Conservation (phyloP, 306 rosid species). For the Vachellia pachyceras region DNA sequence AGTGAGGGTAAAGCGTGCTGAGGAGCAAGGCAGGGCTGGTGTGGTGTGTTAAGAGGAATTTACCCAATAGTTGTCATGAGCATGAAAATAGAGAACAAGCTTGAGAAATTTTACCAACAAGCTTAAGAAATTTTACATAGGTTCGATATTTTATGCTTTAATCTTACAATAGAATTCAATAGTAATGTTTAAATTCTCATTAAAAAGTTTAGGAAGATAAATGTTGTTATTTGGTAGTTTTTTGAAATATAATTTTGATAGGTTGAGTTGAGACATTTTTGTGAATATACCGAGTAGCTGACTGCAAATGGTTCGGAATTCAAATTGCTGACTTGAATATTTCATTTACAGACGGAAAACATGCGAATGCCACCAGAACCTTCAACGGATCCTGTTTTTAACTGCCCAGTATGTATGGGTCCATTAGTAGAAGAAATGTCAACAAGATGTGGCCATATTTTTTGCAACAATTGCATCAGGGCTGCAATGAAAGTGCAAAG, state of each 20-base stretch:
- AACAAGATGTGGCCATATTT: constrained; percentile 22
- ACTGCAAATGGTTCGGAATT: background rate
- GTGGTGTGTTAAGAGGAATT: background rate
- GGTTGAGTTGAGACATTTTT: background rate
- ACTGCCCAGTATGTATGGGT: constrained; percentile 24
- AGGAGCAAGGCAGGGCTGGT: background rate
- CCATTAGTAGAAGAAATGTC: constrained; percentile 16
- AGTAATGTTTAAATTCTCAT: background rate
- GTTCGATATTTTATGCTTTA: background rate
- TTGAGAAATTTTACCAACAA: no score
- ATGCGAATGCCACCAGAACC: background rate
- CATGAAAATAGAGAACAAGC: background rate
- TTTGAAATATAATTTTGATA: background rate
- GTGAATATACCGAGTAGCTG: background rate
- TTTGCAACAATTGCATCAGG: constrained; percentile 24
- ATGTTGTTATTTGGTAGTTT: background rate
- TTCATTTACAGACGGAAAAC: constrained; percentile 1
- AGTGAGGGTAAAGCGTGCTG: background rate
- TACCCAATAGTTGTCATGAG: background rate
- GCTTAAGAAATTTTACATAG: background rate
- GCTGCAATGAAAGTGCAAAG: constrained; percentile 14
- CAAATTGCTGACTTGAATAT: constrained; percentile 8
- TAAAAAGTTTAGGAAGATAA: background rate
- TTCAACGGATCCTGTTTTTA: constrained; percentile 7
- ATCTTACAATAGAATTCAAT: background rate